Percentiles rank a stretch among this genome's conserved stretches.
phyloP scores from a whole-genome alignment of 2,329 filamentous ascomycete genomes.

The Pseudocercospora musae region DNA sequence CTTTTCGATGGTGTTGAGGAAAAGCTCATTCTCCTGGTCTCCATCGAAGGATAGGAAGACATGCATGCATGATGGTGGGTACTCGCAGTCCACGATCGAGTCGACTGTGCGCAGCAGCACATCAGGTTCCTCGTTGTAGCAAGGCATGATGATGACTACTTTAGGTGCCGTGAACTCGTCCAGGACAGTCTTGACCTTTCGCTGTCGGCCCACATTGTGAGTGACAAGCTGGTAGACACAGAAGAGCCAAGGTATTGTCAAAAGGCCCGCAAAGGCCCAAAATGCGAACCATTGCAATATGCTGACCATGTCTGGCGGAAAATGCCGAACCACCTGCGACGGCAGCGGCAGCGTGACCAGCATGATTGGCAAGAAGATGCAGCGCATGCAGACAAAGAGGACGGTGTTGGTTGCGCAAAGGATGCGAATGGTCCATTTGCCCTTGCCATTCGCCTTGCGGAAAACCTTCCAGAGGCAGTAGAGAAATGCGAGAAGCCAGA shows the following conservation, averaged over 20 bases:
- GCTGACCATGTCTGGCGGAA: constrained; percentile 65
- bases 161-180: constrained; percentile 87
- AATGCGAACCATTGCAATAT: constrained; percentile 93
- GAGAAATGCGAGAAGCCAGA: constrained; percentile 90
- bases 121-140: constrained; percentile 86
- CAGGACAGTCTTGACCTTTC: constrained; percentile 77
- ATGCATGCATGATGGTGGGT: constrained; percentile 86
- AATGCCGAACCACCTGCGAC: constrained; percentile 64
- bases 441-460: constrained; percentile 67
- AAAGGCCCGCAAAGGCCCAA: constrained; percentile 80
- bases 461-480: constrained; percentile 90
- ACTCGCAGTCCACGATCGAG: constrained; percentile 90
- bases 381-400: constrained; percentile 74
- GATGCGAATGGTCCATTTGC: constrained; percentile 72
- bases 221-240: constrained; percentile 90
- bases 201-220: constrained; percentile 75
- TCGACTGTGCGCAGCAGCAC: constrained; percentile 82
- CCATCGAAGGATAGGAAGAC: constrained; percentile 95
- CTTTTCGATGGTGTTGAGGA: constrained; percentile 78
- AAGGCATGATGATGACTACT: constrained; percentile 94
- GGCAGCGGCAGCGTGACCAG: constrained; percentile 86
- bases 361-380: constrained; percentile 90
- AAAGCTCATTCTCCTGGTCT: constrained; percentile 82
- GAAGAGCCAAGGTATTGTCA: constrained; percentile 88
- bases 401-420: constrained; percentile 73